Base-by-base conservation (phyloP, 306 rosid genomes). In the Parietaria judaica region DNA sequence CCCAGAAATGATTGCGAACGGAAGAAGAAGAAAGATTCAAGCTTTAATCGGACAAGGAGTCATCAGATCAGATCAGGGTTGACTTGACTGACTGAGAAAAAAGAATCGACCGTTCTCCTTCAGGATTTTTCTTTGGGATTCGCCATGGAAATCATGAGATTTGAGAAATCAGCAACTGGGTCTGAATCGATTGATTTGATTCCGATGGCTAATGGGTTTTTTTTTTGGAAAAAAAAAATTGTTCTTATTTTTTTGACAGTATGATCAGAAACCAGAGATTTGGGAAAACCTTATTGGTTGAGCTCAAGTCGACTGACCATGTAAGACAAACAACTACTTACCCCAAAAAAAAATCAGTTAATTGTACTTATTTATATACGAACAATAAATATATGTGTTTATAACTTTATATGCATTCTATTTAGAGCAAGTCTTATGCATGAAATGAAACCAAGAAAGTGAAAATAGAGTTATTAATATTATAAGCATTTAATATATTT, bases 61-160 rank as follows among this genome's bases (percentile, higher is more conserved):
- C 8, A 52, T 47, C 60, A 65, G 10, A 51, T 15, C 44, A 67
- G 43, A 43, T 55, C 59, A 14, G 23, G 34, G 39, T 38, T 17
- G 39, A 59, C 58, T 49, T 49, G 53, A 49, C 53, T 74, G 78
- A 72, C 58, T 56, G 11, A 23, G 35, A 43, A 68, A 43, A 68
- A 56, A 66, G 17, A 39, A 68, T 60, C 53, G 66, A 5, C 46
- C 36, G 3, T 35, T 6, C 9, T 57, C 68, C n/a, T n/a, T 73
- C 39, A 61, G 63, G 56, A 0, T 41, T 41, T 41, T 41, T 41
- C 45, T 41, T 41, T 3, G 36, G 48, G 66, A 51, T 23, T 23
- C 31, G 31, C 31, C 31, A 23, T 23, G 51, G 54, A 61, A 35
- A 13, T 54, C 39, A 64, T 10, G 12, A 10, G 59, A 37, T 38